A percentile compares a stretch with the other conserved stretches of the same genome.
Evolutionary conservation across 2,329 filamentous ascomycete species (phyloP).

Genomic region (Phoma herbarum): DNA sequence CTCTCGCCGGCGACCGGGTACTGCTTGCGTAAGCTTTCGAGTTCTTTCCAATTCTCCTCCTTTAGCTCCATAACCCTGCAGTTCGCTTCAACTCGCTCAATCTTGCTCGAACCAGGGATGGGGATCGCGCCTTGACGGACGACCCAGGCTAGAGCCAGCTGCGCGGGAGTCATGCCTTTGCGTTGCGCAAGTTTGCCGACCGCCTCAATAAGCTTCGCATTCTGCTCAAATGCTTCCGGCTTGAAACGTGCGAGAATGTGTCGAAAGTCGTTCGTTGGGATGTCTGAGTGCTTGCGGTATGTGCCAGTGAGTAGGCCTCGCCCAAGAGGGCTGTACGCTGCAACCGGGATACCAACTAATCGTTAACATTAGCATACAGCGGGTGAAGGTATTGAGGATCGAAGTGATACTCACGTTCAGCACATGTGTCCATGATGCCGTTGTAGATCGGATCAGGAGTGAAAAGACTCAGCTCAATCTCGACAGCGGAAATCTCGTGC

Average conservation of each 20-base stretch:
- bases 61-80: constrained; percentile 60
- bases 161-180: constrained; percentile 65
- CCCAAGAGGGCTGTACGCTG: constrained; percentile 74
- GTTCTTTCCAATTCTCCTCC: constrained; percentile 26
- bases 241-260: constrained; percentile 41
- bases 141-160: constrained; percentile 72
- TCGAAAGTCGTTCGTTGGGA: constrained; percentile 56
- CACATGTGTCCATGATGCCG: constrained; percentile 64
- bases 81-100: constrained; percentile 65
- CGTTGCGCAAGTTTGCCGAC: constrained; percentile 66
- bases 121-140: constrained; percentile 65
- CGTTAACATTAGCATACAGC: not conserved
- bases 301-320: constrained; percentile 58
- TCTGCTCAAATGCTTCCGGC: constrained; percentile 67
- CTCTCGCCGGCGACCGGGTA: constrained; percentile 21
- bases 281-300: constrained; percentile 16
- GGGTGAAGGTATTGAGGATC: not conserved
- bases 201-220: constrained; percentile 67
- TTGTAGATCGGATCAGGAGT: constrained; percentile 65
- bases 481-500: constrained; percentile 65
- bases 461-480: constrained; percentile 68
- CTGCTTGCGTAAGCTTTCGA: not conserved
- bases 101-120: constrained; percentile 68
- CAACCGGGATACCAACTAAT: constrained; percentile 68
- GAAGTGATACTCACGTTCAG: not conserved